phyloP scores from a whole-genome alignment of 371 early-diverging fungal species.

The Batrachochytrium dendrobatidis region DNA sequence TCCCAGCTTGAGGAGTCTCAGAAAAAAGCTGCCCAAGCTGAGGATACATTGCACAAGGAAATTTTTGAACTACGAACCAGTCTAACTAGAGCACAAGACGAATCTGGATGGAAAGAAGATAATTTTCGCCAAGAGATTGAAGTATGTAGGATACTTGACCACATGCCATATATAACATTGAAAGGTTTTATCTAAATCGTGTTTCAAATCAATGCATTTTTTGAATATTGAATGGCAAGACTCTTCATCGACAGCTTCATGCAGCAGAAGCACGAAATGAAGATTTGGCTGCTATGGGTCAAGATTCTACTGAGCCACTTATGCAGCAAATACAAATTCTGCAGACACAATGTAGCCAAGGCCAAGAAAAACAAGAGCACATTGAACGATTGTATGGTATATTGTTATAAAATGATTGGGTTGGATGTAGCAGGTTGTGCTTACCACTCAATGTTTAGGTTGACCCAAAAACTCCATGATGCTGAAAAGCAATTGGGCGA shows the following conservation, averaged over 20 bases:
- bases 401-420: not conserved
- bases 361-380: slow-evolving; percentile 57
- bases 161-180: not conserved
- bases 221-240: no score
- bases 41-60: slow-evolving; percentile 37
- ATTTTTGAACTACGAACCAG: slow-evolving; percentile 55
- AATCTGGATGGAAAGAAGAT: slow-evolving; percentile 57
- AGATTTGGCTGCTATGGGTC: slow-evolving; percentile 41
- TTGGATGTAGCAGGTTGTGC: no score
- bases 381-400: slow-evolving; percentile 50
- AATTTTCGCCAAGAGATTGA: slow-evolving; percentile 46
- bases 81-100: slow-evolving; percentile 52
- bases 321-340: slow-evolving; percentile 61
- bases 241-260: slow-evolving; percentile 52
- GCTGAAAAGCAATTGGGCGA: no score
- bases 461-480: no score
- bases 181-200: not conserved
- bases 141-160: slow-evolving; percentile 19
- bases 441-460: no score
- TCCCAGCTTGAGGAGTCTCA: slow-evolving; percentile 44
- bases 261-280: slow-evolving; percentile 53
- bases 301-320: slow-evolving; percentile 55
- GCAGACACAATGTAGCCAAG: slow-evolving; percentile 54
- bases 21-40: slow-evolving; percentile 28
- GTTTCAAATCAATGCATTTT: not conserved